Evolutionary conservation across 2,329 filamentous ascomycete species (phyloP).

Genomic region (Paecilomyces sp.): DNA sequence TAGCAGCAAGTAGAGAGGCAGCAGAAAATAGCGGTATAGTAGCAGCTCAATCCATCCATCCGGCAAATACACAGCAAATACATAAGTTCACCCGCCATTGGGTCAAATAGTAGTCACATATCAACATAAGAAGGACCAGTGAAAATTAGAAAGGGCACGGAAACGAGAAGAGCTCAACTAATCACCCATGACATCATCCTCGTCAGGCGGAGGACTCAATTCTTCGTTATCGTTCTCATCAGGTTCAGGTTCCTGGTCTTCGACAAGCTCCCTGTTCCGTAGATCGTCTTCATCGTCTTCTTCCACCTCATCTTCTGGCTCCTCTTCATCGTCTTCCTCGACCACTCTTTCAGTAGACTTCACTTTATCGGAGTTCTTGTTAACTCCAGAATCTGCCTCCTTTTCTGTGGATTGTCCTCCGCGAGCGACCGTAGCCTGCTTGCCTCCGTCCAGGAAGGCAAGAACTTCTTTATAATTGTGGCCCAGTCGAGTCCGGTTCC

Average conservation of each 20-base stretch:
- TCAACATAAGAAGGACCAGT: not conserved
- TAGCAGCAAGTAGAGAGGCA: conserved; percentile 3
- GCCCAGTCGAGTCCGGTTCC: conserved; percentile 76
- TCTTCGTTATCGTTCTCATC: conserved; percentile 22
- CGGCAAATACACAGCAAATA: not conserved
- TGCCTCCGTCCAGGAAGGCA: conserved; percentile 66
- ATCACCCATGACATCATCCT: conserved; percentile 39
- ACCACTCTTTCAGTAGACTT: conserved; percentile 38
- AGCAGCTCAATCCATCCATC: conserved; percentile 3
- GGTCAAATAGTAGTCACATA: conserved; percentile 4
- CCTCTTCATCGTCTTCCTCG: conserved; percentile 32
- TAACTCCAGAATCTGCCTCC: conserved; percentile 21
- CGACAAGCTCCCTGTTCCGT: conserved; percentile 25
- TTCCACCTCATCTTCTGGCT: conserved; percentile 22
- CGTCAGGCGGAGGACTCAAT: conserved; percentile 16
- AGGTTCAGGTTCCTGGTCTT: conserved; percentile 38
- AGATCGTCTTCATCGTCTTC: conserved; percentile 38
- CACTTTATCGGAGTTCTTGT: conserved; percentile 13
- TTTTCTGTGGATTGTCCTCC: conserved; percentile 22
- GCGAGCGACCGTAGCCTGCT: conserved; percentile 24
- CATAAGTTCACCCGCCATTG: not conserved
- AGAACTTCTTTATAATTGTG: conserved; percentile 80
- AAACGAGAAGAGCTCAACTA: conserved; percentile 12
- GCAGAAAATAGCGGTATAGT: conserved; percentile 2
- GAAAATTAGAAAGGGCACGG: not conserved